Percentiles rank a stretch among this genome's conserved stretches.
These are phyloP conservation scores for Alopecurus myosuroides DNA, from an alignment of 176 grass and related monocot species.

Conservation along the genomic window DNA sequence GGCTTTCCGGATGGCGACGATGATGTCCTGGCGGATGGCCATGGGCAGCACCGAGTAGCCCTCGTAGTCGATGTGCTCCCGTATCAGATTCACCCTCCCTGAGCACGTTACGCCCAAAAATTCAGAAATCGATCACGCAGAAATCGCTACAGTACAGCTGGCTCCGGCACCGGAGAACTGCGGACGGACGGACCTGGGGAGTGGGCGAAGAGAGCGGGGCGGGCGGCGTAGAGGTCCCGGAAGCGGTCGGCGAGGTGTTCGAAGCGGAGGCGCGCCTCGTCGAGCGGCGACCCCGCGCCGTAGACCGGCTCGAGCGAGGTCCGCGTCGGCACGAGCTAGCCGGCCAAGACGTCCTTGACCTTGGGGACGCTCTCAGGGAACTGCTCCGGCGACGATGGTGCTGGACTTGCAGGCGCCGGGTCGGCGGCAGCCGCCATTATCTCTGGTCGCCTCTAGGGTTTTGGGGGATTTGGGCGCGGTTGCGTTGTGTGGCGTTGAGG, in stretches of 20 bases:
- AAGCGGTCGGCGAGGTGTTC: conserved; percentile 65
- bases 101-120: too few relatives aligned
- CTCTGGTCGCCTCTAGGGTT: too few relatives aligned
- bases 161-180: neutral
- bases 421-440: too few relatives aligned
- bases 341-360: neutral
- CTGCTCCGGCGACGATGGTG: too few relatives aligned
- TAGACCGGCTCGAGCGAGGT: conserved; percentile 68
- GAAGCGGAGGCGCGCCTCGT: conserved; percentile 85
- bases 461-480: too few relatives aligned
- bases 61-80: conserved; percentile 98
- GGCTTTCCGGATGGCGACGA: conserved; percentile 76
- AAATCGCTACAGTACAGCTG: neutral
- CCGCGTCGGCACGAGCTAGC: conserved; percentile 52
- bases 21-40: conserved; percentile 97
- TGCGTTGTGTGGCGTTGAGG: too few relatives aligned
- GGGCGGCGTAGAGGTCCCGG: conserved; percentile 39
- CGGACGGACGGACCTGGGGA: conserved; percentile 82
- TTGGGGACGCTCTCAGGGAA: too few relatives aligned
- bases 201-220: conserved; percentile 69
- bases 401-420: too few relatives aligned
- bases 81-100: conserved; percentile 96
- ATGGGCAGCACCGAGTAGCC: conserved; percentile 97
- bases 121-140: neutral
- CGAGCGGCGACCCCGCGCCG: conserved; percentile 56